Evolutionary conservation across 2,329 filamentous ascomycete genomes (phyloP).

Genomic region (Rutstroemia sydowiana): DNA sequence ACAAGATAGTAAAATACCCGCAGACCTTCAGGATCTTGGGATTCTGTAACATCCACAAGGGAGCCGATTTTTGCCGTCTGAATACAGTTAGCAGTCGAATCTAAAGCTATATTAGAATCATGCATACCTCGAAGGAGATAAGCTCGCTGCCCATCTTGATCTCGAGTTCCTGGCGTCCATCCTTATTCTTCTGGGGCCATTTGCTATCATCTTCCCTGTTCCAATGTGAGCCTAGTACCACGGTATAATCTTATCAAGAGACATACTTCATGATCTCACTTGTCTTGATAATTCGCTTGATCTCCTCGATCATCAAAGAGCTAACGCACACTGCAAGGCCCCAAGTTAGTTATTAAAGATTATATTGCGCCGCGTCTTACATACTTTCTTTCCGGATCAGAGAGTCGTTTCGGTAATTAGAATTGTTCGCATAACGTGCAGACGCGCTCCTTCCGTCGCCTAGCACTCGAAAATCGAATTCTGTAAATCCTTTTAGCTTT

Average conservation of each 20-base stretch:
- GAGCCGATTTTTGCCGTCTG: constrained; percentile 98
- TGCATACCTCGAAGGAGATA: constrained; percentile 84
- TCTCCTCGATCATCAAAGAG: constrained; percentile 81
- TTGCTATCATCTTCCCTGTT: constrained; percentile 91
- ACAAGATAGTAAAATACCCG: constrained; percentile 98
- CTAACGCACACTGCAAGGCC: constrained; percentile 81
- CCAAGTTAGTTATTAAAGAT: constrained; percentile 6
- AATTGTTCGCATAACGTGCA: constrained; percentile 97
- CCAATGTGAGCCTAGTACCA: constrained; percentile 21
- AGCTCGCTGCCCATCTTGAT: constrained; percentile 91
- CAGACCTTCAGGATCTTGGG: constrained; percentile 88
- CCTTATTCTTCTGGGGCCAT: constrained; percentile 99
- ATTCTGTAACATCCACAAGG: constrained; percentile 92
- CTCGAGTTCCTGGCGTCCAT: constrained; percentile 92
- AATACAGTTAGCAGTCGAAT: neutral
- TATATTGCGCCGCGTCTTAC: constrained; percentile 30
- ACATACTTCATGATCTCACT: constrained; percentile 93
- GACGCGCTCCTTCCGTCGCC: constrained; percentile 90
- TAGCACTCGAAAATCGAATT: constrained; percentile 92
- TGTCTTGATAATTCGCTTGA: constrained; percentile 93
- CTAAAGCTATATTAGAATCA: neutral
- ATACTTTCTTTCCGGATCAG: constrained; percentile 98
- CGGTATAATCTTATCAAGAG: neutral
- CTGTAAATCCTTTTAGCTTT: constrained; percentile 40
- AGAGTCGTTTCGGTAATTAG: constrained; percentile 97